Percentiles rank a stretch among this genome's conserved stretches.
These are phyloP conservation scores for Pseudonectria buxi DNA, from an alignment of 2,329 filamentous ascomycete genomes.

Conservation along the genomic window DNA sequence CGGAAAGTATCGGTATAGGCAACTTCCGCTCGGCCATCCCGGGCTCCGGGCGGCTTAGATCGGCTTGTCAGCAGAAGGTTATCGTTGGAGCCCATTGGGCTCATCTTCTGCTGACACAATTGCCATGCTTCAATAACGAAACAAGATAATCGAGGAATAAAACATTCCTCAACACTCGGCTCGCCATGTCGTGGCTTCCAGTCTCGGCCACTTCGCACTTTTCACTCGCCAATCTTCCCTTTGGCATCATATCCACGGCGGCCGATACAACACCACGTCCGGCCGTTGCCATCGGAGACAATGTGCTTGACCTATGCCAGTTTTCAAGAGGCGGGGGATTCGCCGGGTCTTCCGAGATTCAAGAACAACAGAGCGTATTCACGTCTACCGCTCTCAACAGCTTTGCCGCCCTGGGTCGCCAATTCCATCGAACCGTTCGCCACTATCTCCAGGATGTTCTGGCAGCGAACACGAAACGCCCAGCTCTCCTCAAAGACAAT, in stretches of 20 bases:
- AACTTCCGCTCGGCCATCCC: conserved; percentile 7
- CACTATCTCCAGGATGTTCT: conserved; percentile 58
- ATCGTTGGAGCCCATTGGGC: conserved; percentile 1
- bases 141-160: not conserved
- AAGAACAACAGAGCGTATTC: conserved; percentile 22
- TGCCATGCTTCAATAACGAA: conserved; percentile 1
- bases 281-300: conserved; percentile 65
- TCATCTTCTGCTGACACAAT: not conserved
- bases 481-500: conserved; percentile 31
- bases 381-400: conserved; percentile 24
- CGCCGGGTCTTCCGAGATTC: conserved; percentile 16
- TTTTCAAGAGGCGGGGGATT: conserved; percentile 47
- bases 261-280: conserved; percentile 50
- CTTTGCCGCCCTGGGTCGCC: conserved; percentile 50
- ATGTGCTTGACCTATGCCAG: conserved; percentile 61
- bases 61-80: conserved; percentile 12
- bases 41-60: conserved; percentile 9
- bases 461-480: conserved; percentile 43
- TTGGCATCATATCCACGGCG: conserved; percentile 68
- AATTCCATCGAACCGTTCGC: conserved; percentile 63
- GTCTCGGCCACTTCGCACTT: conserved; percentile 28
- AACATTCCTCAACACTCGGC: too few species aligned
- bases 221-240: conserved; percentile 69
- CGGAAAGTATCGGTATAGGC: not conserved
- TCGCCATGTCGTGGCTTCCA: conserved; percentile 24